Base-by-base conservation (phyloP, 139 green algal species). In the Monoraphidium neglectum region DNA sequence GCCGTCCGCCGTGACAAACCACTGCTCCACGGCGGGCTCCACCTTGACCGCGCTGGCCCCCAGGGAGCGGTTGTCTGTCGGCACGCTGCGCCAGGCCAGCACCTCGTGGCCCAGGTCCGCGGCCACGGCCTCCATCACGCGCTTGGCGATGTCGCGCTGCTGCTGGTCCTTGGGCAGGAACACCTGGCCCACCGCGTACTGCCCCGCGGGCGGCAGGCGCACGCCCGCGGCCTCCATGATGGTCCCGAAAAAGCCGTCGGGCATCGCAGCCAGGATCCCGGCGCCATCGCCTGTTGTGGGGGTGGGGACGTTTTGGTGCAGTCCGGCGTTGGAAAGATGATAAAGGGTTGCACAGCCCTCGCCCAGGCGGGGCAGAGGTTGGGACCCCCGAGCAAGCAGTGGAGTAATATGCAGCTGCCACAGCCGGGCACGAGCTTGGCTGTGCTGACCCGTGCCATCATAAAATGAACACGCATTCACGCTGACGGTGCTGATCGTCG, bases 211-310 rank as follows among this genome's bases (percentile, higher is more conserved):
- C 16, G 94, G 94, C 72, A 98, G 80, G 60, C 83, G 75, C 18
- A 97, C 75, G 51, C 77, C 83, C 49, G 89, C 85, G 59, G 95
- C 91, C 59, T 88, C 74, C 47, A 89, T 77, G 23, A 91, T 82
- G 10, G 68, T 65, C 0, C 59, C 64, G 38, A 99, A 86, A 76
- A 98, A 99, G 8, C 82, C 72, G 72, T 98, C 91, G 2, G 95
- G 95, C 62, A 99, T 95, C 49, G 87, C 87, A 28, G 92, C 82
- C 60, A 99, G 82, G 77, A 98, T 97, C 40, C 95, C 95, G 1
- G 95, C 95, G 38, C 95, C 95, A 70, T 99, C 95, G 36, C 94
- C 91, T 93, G 81, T n/a, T n/a, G n/a, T n/a, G n/a, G n/a, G n/a
- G n/a, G n/a, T n/a, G n/a, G n/a, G n/a, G n/a, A n/a, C n/a, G n/a